Evolutionary conservation across 1,284 basidiomycete species (phyloP).

Genomic region (Malassezia obtusa): DNA sequence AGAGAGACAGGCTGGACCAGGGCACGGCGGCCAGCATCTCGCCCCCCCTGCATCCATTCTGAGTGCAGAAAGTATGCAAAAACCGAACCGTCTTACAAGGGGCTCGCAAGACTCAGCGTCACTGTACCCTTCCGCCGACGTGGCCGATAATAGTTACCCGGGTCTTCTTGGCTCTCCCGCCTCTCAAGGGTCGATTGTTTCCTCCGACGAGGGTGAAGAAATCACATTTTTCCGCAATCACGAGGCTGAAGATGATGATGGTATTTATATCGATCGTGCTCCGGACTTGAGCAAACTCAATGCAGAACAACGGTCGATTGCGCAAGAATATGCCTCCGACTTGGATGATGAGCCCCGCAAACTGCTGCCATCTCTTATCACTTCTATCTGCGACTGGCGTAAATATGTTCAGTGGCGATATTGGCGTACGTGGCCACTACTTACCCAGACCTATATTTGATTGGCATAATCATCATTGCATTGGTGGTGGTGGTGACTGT

Average conservation of each 20-base stretch:
- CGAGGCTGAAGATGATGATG: background rate
- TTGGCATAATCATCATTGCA: constrained; percentile 48
- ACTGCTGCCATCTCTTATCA: constrained; percentile 17
- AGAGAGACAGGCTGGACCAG: too few relatives aligned
- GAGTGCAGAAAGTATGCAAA: too few relatives aligned
- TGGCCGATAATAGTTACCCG: too few relatives aligned
- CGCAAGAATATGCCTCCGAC: constrained; percentile 34
- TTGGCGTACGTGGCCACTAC: constrained; percentile 14
- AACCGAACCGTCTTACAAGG: too few relatives aligned
- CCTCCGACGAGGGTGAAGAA: too few relatives aligned
- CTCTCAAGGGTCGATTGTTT: too few relatives aligned
- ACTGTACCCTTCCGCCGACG: too few relatives aligned
- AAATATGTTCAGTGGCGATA: constrained; percentile 27
- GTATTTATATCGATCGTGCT: constrained; percentile 19
- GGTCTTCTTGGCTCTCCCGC: too few relatives aligned
- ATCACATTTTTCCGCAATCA: too few relatives aligned
- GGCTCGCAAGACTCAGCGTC: too few relatives aligned
- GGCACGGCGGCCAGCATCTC: too few relatives aligned
- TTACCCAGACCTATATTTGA: constrained; percentile 53
- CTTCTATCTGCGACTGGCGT: constrained; percentile 26
- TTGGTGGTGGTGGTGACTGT: constrained; percentile 58
- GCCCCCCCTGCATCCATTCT: too few relatives aligned
- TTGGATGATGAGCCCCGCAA: constrained; percentile 29
- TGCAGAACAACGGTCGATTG: constrained; percentile 28
- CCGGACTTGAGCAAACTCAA: constrained; percentile 24